Conservation (phyloP, 2,329 filamentous ascomycete genomes). For the Fusarium illudens region DNA sequence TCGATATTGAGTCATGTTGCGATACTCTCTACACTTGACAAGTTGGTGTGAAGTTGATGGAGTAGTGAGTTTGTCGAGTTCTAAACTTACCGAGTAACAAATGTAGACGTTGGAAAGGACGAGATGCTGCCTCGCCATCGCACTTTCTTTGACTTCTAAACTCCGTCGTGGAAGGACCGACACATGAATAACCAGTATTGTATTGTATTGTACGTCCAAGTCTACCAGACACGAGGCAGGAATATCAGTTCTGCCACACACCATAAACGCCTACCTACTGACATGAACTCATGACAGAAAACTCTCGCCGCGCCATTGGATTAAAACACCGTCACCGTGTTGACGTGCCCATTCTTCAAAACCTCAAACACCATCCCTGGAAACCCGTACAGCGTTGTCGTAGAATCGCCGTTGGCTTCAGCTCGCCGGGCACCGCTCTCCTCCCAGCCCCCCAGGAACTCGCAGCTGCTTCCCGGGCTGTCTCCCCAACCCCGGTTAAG, state of each 20-base stretch:
- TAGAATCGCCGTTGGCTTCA: slow-evolving; percentile 65
- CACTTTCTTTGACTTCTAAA: background rate
- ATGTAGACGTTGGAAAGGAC: background rate
- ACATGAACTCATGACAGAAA: background rate
- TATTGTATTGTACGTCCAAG: background rate
- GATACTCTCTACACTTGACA: background rate
- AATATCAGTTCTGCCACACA: slow-evolving; percentile 9
- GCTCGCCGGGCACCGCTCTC: slow-evolving; percentile 68
- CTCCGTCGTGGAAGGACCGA: background rate
- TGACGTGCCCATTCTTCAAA: slow-evolving; percentile 88
- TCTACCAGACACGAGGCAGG: slow-evolving; percentile 5
- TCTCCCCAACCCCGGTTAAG: slow-evolving; percentile 91
- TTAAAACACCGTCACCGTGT: slow-evolving; percentile 87
- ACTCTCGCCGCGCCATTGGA: background rate
- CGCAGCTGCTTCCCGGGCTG: slow-evolving; percentile 88
- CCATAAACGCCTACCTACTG: slow-evolving; percentile 22
- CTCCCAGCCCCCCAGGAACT: slow-evolving; percentile 86
- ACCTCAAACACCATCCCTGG: slow-evolving; percentile 96
- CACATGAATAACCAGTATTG: background rate
- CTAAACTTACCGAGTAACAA: background rate
- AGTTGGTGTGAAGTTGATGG: background rate
- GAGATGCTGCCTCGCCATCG: background rate
- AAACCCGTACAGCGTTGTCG: slow-evolving; percentile 90
- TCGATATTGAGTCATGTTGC: background rate
- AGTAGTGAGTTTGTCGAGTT: background rate